These are phyloP conservation scores for Botrytis fabae DNA, from an alignment of 2,329 filamentous ascomycete species.

Conservation along the genomic window DNA sequence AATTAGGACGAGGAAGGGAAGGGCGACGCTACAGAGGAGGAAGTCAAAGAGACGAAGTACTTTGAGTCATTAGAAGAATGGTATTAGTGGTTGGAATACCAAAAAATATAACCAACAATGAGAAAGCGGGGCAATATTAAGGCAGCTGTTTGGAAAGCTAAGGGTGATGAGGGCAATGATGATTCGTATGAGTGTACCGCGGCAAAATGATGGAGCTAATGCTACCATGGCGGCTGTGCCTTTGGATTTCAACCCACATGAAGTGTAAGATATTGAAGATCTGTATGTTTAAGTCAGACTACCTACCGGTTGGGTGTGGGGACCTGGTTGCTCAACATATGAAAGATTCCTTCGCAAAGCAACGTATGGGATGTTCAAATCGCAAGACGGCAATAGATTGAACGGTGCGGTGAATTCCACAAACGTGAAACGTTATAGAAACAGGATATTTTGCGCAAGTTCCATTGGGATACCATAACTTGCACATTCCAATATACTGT, in stretches of 20 bases:
- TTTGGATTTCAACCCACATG: neutral
- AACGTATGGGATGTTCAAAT: neutral
- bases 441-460: neutral
- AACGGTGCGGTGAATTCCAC: neutral
- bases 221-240: neutral
- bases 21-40: slow-evolving; percentile 37
- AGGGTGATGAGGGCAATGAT: neutral
- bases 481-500: neutral
- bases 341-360: neutral
- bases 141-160: neutral
- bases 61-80: slow-evolving; percentile 39
- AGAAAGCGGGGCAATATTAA: neutral
- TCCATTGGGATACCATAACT: neutral
- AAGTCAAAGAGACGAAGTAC: slow-evolving; percentile 40
- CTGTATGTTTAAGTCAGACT: neutral
- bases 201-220: neutral
- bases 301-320: neutral
- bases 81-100: neutral
- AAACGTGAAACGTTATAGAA: neutral
- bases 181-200: neutral
- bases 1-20: slow-evolving; percentile 40
- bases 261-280: slow-evolving; percentile 18
- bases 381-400: neutral
- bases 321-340: neutral
- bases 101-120: neutral